Percentiles rank a stretch among this genome's conserved stretches.
Conservation (phyloP, 2,329 filamentous ascomycete species). For the Stagonosporopsis vannaccii region DNA sequence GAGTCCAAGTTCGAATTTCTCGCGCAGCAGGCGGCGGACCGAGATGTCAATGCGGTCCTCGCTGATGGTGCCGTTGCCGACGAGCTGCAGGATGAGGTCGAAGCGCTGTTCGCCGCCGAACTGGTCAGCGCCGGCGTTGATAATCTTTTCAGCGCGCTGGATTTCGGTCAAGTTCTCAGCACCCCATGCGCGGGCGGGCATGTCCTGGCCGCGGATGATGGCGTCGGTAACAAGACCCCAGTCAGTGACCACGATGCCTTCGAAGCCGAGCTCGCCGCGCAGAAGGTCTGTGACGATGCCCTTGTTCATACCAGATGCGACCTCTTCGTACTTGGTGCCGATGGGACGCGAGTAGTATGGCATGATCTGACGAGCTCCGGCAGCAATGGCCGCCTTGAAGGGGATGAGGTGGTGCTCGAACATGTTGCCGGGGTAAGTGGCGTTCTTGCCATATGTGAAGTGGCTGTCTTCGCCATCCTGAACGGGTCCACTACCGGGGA, state of each 20-base stretch:
- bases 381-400: constrained; percentile 60
- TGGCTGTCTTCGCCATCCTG: constrained; percentile 62
- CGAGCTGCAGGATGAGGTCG: constrained; percentile 59
- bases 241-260: constrained; percentile 61
- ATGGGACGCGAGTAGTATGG: constrained; percentile 60
- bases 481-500: constrained; percentile 60
- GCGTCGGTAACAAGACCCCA: constrained; percentile 62
- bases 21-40: constrained; percentile 55
- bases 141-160: constrained; percentile 53
- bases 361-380: constrained; percentile 61
- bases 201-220: constrained; percentile 53
- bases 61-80: constrained; percentile 50
- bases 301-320: constrained; percentile 62
- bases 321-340: constrained; percentile 55
- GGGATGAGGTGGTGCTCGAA: constrained; percentile 60
- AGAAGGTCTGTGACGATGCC: constrained; percentile 60
- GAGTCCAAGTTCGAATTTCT: constrained; percentile 61
- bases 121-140: constrained; percentile 62
- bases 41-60: constrained; percentile 58
- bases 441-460: constrained; percentile 61
- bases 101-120: constrained; percentile 60
- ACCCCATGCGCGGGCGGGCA: constrained; percentile 61
- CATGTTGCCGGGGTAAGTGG: constrained; percentile 59
- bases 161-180: constrained; percentile 55
- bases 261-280: constrained; percentile 57